phyloP scores from a whole-genome alignment of 2,329 filamentous ascomycete genomes.

The Exserohilum turcica region DNA sequence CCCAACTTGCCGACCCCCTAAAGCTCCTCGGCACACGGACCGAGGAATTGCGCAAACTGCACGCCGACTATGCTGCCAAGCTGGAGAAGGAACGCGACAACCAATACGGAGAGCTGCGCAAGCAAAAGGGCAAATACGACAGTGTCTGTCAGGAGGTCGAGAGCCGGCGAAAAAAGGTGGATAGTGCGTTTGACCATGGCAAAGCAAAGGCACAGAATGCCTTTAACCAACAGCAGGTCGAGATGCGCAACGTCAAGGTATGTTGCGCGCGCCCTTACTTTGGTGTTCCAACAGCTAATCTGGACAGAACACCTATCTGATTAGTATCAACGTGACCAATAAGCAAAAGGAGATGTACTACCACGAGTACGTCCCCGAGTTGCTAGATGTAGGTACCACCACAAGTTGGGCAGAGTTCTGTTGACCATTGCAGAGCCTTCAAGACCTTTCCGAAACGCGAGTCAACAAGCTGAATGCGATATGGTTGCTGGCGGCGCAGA shows the following conservation, averaged over 20 bases:
- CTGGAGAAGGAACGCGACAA: slow-evolving; percentile 87
- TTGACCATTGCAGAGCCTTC: slow-evolving; percentile 63
- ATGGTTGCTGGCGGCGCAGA: slow-evolving; percentile 78
- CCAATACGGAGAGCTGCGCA: slow-evolving; percentile 83
- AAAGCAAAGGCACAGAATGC: slow-evolving; percentile 89
- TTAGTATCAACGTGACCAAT: slow-evolving; percentile 94
- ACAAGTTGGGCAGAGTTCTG: background rate
- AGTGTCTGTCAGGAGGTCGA: slow-evolving; percentile 92
- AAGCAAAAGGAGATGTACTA: slow-evolving; percentile 98
- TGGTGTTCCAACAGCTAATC: slow-evolving; percentile 28
- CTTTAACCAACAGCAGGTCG: slow-evolving; percentile 88
- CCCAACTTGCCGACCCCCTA: slow-evolving; percentile 83
- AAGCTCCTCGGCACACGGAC: slow-evolving; percentile 75
- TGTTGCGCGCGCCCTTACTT: background rate
- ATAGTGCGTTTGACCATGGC: slow-evolving; percentile 82
- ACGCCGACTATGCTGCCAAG: slow-evolving; percentile 85
- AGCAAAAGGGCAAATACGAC: slow-evolving; percentile 93
- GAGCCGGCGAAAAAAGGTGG: slow-evolving; percentile 89
- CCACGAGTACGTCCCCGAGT: slow-evolving; percentile 91
- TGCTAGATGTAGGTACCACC: slow-evolving; percentile 72
- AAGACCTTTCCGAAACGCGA: slow-evolving; percentile 90
- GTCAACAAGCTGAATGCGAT: slow-evolving; percentile 81
- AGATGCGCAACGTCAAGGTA: slow-evolving; percentile 93
- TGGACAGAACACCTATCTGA: slow-evolving; percentile 84
- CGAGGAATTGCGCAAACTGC: slow-evolving; percentile 90